phyloP scores from a whole-genome alignment of 768 basidiomycete genomes.

The Lyophyllum atratum region DNA sequence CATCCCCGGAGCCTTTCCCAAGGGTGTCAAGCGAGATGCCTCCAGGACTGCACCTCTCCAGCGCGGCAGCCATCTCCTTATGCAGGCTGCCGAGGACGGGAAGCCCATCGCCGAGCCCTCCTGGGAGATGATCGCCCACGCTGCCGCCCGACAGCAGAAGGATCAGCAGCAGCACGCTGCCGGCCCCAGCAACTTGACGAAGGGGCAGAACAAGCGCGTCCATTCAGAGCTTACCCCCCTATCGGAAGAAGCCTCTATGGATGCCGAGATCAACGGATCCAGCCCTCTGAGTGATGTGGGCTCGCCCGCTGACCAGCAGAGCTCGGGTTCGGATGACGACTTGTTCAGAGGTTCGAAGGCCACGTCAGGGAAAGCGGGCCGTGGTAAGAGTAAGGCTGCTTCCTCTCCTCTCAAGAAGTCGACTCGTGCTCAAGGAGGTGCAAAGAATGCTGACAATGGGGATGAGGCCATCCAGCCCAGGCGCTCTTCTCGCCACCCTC shows the following conservation, averaged over 20 bases:
- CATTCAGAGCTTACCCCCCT: constrained; percentile 44
- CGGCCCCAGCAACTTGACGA: constrained; percentile 18
- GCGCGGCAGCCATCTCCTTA: constrained; percentile 49
- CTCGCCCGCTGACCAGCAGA: constrained; percentile 7
- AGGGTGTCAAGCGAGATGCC: constrained; percentile 20
- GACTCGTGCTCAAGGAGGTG: constrained; percentile 10
- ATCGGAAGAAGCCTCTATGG: constrained; percentile 34
- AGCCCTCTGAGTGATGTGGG: constrained; percentile 7
- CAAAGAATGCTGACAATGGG: constrained; percentile 17
- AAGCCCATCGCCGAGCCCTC: constrained; percentile 48
- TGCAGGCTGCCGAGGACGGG: constrained; percentile 45
- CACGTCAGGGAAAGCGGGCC: constrained; percentile 7
- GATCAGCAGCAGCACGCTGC: constrained; percentile 19
- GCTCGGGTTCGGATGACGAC: constrained; percentile 12
- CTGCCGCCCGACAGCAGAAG: constrained; percentile 26
- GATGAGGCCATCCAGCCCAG: constrained; percentile 26
- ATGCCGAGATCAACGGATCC: constrained; percentile 8
- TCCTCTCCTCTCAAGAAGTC: constrained; percentile 7
- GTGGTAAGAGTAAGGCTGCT: constrained; percentile 17
- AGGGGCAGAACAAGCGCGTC: constrained; percentile 41
- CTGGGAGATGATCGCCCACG: constrained; percentile 55
- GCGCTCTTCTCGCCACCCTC: constrained; percentile 35
- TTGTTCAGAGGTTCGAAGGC: background rate
- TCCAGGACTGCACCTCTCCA: constrained; percentile 41
- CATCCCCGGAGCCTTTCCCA: constrained; percentile 14